A percentile compares a stretch with the other conserved stretches of the same genome.
These are phyloP conservation scores for Penicillium lagena DNA, from an alignment of 495 filamentous ascomycete genomes.

Conservation along the genomic window DNA sequence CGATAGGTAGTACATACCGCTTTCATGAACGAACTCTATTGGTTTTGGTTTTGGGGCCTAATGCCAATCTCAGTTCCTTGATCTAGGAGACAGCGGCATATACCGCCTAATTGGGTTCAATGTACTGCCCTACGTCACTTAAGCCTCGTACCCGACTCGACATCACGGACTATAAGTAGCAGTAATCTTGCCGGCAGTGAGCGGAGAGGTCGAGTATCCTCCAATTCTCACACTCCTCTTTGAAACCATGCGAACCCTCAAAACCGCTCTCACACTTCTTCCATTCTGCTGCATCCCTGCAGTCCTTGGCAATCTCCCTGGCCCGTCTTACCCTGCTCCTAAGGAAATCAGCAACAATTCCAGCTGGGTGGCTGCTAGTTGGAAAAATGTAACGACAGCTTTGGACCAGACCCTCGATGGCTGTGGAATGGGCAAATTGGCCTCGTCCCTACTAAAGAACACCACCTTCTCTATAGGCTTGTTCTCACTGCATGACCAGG, in stretches of 20 bases:
- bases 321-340: constrained; percentile 29
- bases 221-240: too few species aligned
- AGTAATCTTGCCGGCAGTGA: too few species aligned
- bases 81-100: too few species aligned
- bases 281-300: background rate
- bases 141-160: too few species aligned
- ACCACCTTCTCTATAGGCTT: constrained; percentile 38
- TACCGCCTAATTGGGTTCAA: too few species aligned
- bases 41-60: too few species aligned
- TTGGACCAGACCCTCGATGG: constrained; percentile 11
- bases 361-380: constrained; percentile 28
- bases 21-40: too few species aligned
- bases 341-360: constrained; percentile 25
- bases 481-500: constrained; percentile 29
- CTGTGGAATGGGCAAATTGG: background rate
- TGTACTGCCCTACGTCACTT: too few species aligned
- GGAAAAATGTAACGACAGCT: constrained; percentile 31
- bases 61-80: too few species aligned
- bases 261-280: background rate
- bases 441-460: constrained; percentile 20
- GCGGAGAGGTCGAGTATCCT: too few species aligned
- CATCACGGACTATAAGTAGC: too few species aligned
- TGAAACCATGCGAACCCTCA: background rate
- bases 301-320: constrained; percentile 23
- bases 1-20: too few species aligned